Base-by-base conservation (phyloP, 345 rosid species). In the Conringia planisiliqua region DNA sequence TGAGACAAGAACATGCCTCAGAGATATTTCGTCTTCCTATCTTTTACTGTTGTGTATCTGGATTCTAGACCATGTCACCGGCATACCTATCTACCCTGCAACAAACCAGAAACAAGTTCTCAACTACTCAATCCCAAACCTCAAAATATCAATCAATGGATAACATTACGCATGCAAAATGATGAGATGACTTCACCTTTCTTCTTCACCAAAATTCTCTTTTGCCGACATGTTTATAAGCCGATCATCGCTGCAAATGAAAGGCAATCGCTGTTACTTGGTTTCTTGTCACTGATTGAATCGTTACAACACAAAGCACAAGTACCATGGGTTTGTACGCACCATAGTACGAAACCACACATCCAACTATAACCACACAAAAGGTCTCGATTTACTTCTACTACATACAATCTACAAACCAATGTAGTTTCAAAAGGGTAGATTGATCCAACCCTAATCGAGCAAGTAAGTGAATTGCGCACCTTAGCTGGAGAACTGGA, bases 401-500 rank as follows among this genome's bases (percentile, higher is more conserved):
- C 3, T 60, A 29, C 32, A 54, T 6, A 40, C 58, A 22, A n/a
- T 40, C 26, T 61, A 65, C 9, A 3, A 12, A 73, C 29, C 54
- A 48, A 64, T 60, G 40, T 48, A 68, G 70, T 10, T n/a, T 17
- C 7, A 58, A 24, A 62, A 39, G 51, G 70, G 64, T 4, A 7
- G 47, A 52, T 12, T 51, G 63, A 52, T 54, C 47, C 35, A 52
- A 70, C 33, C 36, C 5, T 18, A 22, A 71, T 6, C n/a, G 55
- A 70, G 47, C 36, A 59, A 73, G 57, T 16, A 74, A 26, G 11
- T 42, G 39, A 66, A 24, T 17, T 42, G 52, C 52, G 39, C 4
- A 90, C 98, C 97, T 88, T 90, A 47, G 81, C 68, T n/a, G 85
- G 88, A 70, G 89, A 62, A 54, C 83, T 86, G 17, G 85, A 65